Evolutionary conservation across 345 rosid genomes (phyloP), one percentile per base, ranked within the genome.

Genomic region (Populus tremula): DNA sequence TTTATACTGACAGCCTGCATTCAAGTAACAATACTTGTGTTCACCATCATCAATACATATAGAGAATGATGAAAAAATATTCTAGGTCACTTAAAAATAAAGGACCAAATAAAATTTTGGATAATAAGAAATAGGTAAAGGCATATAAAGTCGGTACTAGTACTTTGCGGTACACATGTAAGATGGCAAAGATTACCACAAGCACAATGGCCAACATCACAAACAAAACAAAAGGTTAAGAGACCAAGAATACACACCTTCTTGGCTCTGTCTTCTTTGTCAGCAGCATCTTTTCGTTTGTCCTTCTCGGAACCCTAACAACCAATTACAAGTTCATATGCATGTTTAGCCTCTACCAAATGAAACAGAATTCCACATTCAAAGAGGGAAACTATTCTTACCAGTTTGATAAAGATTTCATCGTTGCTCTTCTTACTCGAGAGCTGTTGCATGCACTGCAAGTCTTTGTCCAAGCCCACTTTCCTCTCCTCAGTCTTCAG

Each of bases 231-330:
- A 16, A 41, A 43, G 29, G 35, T 49, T 21, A 33, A 23, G 27
- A 8, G 23, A 21, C 12, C 49, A 72, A 14, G 36, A 8, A 13
- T 43, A 43, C 67, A 70, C 38, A 96, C 99, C 99, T 92, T 94
- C 83, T 91, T 94, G 33, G 88, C 90, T 79, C 72, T 92, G 80
- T 94, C 99, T 74, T 96, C 99, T 81, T 91, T 96, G 65, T 96
- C 99, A 79, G 85, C 85, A 70, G 93, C 94, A 67, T 96, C 99
- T 82, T 85, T 94, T 81, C 91, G 87, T 78, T 87, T 96, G 87
- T 96, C 99, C 89, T 92, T 96, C n/a, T 91, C 99, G 75, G 94
- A 90, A 65, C 98, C 97, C 99, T 96, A 59, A 35, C 17, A 81
- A 78, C 29, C 65, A 82, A 29, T 54, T 65, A 33, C 68, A 74